Conservation (phyloP, 1,284 basidiomycete species). For the Bondarzewia mesenterica region DNA sequence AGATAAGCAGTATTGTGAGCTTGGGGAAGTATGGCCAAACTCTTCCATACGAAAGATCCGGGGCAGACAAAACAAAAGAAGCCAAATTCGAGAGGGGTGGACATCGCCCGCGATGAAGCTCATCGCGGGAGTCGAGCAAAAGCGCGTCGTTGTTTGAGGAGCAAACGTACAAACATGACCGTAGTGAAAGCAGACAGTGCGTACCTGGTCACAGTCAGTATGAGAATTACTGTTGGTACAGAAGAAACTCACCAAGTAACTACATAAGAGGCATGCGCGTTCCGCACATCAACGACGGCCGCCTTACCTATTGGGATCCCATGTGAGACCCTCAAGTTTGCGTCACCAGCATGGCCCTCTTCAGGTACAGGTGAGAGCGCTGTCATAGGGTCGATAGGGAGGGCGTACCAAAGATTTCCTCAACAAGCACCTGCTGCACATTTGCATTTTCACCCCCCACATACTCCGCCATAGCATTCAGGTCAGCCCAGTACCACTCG, state of each 20-base stretch:
- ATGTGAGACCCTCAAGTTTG: slow-evolving; percentile 50
- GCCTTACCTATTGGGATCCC: slow-evolving; percentile 85
- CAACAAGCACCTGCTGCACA: slow-evolving; percentile 81
- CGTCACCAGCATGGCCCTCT: slow-evolving; percentile 80
- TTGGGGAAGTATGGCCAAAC: no score
- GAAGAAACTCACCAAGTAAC: slow-evolving; percentile 72
- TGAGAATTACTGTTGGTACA: slow-evolving; percentile 1
- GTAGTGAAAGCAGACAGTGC: slow-evolving; percentile 62
- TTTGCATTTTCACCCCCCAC: slow-evolving; percentile 63
- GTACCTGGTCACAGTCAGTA: slow-evolving; percentile 40
- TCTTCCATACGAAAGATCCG: no score
- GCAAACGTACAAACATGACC: slow-evolving; percentile 51
- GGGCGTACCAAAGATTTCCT: slow-evolving; percentile 75
- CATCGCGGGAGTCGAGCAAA: slow-evolving; percentile 24
- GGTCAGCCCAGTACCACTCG: slow-evolving; percentile 91
- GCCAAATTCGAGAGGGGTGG: no score
- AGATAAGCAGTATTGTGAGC: no score
- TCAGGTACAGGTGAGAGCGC: slow-evolving; percentile 10
- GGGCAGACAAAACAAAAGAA: no score
- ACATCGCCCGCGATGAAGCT: not conserved
- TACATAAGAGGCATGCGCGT: slow-evolving; percentile 94
- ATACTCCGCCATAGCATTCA: slow-evolving; percentile 73
- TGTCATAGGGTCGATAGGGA: not conserved
- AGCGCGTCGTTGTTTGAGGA: slow-evolving; percentile 42
- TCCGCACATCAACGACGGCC: slow-evolving; percentile 83